Percentiles rank a stretch among this genome's conserved stretches.
phyloP scores from a whole-genome alignment of 2,329 filamentous ascomycete species.

The Fusarium buxicola region DNA sequence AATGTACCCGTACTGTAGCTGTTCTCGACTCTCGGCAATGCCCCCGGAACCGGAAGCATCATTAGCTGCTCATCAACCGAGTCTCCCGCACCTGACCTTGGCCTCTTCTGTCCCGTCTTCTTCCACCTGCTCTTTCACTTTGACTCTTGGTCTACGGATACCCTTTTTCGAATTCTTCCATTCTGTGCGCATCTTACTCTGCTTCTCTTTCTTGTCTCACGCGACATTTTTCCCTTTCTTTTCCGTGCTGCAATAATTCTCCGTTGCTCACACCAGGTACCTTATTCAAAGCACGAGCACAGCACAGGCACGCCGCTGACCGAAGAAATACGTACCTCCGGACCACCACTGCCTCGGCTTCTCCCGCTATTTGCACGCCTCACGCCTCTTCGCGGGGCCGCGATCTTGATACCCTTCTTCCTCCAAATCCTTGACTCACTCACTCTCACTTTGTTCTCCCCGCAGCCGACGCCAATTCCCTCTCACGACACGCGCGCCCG shows the following conservation, averaged over 20 bases:
- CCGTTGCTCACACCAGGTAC: constrained; percentile 8
- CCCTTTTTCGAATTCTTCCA: constrained; percentile 27
- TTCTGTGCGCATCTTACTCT: constrained; percentile 25
- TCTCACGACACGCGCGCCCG: constrained; percentile 23
- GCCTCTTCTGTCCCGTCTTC: constrained; percentile 12
- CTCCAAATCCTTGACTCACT: constrained; percentile 38
- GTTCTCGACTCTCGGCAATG: constrained; percentile 7
- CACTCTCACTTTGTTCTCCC: constrained; percentile 6
- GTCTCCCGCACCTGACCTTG: constrained; percentile 39
- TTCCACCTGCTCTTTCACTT: constrained; percentile 9
- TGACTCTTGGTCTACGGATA: constrained; percentile 13
- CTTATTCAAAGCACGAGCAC: constrained; percentile 4
- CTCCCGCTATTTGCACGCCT: constrained; percentile 41
- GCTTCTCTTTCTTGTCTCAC: constrained; percentile 15
- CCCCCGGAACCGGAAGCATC: constrained; percentile 31
- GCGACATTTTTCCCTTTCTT: constrained; percentile 21
- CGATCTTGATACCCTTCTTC: constrained; percentile 31
- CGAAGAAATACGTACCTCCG: constrained; percentile 28
- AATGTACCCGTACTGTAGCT: constrained; percentile 8
- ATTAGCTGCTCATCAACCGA: constrained; percentile 35
- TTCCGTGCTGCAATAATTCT: constrained; percentile 2
- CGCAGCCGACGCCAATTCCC: constrained; percentile 27
- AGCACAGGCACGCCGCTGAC: constrained; percentile 16
- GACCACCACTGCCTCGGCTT: constrained; percentile 46
- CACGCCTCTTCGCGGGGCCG: constrained; percentile 42